These are phyloP conservation scores for Xerophyta viscosa DNA, from an alignment of 106 monocot species.

Conservation along the genomic window DNA sequence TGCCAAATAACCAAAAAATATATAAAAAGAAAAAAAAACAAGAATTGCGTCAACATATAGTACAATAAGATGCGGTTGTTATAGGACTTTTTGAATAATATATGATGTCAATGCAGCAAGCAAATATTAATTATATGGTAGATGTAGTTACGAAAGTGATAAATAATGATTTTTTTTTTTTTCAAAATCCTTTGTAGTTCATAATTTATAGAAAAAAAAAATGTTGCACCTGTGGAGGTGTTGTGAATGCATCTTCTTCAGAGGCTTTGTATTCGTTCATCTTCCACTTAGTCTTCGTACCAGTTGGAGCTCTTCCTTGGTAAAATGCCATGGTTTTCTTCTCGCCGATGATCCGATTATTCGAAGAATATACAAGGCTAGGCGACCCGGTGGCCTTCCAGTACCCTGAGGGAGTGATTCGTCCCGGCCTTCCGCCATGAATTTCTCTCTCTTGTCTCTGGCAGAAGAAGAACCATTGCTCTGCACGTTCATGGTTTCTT, in stretches of 20 bases:
- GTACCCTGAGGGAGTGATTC: conserved; percentile 65
- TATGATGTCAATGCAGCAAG: too few species aligned
- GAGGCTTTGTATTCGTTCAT: conserved; percentile 67
- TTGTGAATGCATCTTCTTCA: conserved; percentile 12
- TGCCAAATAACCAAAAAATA: conserved; percentile 8
- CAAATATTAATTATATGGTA: too few species aligned
- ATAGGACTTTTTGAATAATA: too few species aligned
- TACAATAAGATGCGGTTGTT: too few species aligned
- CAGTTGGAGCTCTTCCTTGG: conserved; percentile 39
- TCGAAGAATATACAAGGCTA: conserved; percentile 24
- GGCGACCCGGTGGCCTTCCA: conserved; percentile 85
- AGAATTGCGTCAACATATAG: too few species aligned
- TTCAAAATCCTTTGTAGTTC: too few species aligned
- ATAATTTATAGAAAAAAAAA: too few species aligned
- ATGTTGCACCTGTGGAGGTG: too few species aligned
- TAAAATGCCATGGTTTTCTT: conserved; percentile 88
- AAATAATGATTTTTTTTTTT: too few species aligned
- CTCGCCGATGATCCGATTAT: conserved; percentile 23
- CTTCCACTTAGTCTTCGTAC: conserved; percentile 69
- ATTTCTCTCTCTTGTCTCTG: conserved; percentile 56
- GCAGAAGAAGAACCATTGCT: conserved; percentile 91
- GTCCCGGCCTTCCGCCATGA: conserved; percentile 53
- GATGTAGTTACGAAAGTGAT: too few species aligned
- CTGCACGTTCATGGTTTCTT: conserved; percentile 14
- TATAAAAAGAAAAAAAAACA: too few species aligned